Evolutionary conservation across 345 rosid genomes (phyloP), one percentile per base, ranked within the genome.

Genomic region (Anastatica hierochuntica): DNA sequence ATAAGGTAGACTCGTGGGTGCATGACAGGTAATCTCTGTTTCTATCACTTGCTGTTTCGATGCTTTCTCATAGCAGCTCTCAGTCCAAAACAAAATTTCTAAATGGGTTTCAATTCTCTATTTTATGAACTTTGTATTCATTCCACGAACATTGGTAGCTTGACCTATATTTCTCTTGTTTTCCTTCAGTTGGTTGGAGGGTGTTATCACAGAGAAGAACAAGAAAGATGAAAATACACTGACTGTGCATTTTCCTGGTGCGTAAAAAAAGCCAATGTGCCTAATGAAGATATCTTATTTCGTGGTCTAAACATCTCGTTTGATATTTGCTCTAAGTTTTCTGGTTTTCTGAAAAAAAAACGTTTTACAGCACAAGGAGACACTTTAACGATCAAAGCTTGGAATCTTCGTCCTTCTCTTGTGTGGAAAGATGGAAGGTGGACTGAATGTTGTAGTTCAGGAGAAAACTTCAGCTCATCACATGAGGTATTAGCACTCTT

Each of bases 161-260:
- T 44, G 14, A 42, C 47, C 45, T 12, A 17, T 57, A 35, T 41
- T 6, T 54, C 30, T 60, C 52, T 27, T 48, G 54, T 62, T 58
- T 33, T 63, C 53, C 49, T 52, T 56, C 76, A 94, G 99, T 69
- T 94, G 99, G 99, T 67, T 80, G 87, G 97, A 94, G 73, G 99
- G 96, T 60, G 78, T 83, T 51, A 67, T 94, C 49, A 75, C 79
- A 30, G 97, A 83, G 65, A 86, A 79, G 79, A 77, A 58, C 82
- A 78, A 85, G 77, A 88, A 75, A 42, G 95, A 94, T 64, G 92
- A 78, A 54, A 74, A 77, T 35, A 56, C 74, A 19, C 62, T 80
- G 14, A 81, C 88, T 30, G 78, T 94, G 30, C 76, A 71, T 66
- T 85, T 94, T 66, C 95, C 90, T 49, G 96, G 99, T 79, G 62